Conservation (phyloP, 805 yeast genomes). For the Wickerhamomyces rabaulensis region DNA sequence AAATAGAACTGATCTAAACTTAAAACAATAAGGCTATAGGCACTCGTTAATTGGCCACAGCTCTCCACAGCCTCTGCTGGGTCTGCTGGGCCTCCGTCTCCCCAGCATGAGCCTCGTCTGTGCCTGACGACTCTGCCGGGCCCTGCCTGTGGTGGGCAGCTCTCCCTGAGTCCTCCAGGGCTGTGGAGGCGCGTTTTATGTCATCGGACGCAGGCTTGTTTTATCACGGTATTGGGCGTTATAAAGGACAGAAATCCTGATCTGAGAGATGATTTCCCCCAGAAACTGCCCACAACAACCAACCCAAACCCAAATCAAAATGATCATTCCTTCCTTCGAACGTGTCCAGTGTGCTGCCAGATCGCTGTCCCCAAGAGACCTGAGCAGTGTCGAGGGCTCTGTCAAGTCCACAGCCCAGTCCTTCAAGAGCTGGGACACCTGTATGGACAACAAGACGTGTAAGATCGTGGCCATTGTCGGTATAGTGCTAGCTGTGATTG, state of each 20-base stretch:
- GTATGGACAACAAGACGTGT: constrained; percentile 74
- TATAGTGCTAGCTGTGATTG: constrained; percentile 50
- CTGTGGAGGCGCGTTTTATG: background rate
- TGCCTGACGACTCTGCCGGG: background rate
- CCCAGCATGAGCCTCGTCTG: too few relatives aligned
- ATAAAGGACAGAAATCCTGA: background rate
- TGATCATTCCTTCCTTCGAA: background rate
- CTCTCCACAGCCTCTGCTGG: too few relatives aligned
- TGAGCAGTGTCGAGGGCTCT: background rate
- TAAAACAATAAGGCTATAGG: too few relatives aligned
- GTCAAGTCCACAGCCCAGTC: constrained; percentile 32
- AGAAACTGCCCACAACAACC: too few relatives aligned
- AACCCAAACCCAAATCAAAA: background rate
- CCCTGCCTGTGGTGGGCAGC: background rate
- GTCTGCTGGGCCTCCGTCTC: too few relatives aligned
- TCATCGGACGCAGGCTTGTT: too few relatives aligned
- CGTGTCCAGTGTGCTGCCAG: background rate
- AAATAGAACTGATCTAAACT: background rate
- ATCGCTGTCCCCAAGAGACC: background rate
- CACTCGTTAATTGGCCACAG: background rate
- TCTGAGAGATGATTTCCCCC: too few relatives aligned
- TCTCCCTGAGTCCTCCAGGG: background rate
- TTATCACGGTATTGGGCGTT: background rate
- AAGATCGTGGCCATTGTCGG: constrained; percentile 75
- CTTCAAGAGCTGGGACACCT: constrained; percentile 67